Conservation (phyloP, 129 eudicot genomes). For the Escallonia herrerae region DNA sequence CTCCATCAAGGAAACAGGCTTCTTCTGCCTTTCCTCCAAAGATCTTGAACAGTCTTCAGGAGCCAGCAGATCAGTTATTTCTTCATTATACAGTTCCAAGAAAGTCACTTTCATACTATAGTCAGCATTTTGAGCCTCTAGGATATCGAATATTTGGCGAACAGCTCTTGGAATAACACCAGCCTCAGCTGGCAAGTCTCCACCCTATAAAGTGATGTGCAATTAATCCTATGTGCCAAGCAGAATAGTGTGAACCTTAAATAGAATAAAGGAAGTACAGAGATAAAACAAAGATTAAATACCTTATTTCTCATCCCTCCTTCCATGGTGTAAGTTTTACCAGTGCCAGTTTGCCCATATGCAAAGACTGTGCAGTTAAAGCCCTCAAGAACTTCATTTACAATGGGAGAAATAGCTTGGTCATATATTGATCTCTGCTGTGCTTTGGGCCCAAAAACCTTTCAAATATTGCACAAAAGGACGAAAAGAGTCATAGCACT, state of each 20-base stretch:
- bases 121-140: conserved; percentile 80
- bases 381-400: conserved; percentile 75
- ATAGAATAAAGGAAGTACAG: neutral
- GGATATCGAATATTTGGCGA: conserved; percentile 73
- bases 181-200: conserved; percentile 78
- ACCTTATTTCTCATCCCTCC: conserved; percentile 94
- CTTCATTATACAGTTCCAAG: conserved; percentile 83
- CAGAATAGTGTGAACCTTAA: neutral
- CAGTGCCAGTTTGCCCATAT: conserved; percentile 89
- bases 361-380: conserved; percentile 90
- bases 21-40: conserved; percentile 59
- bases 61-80: conserved; percentile 66
- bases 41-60: conserved; percentile 51
- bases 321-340: conserved; percentile 90
- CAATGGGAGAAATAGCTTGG: conserved; percentile 80
- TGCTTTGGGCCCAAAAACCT: conserved; percentile 93
- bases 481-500: neutral
- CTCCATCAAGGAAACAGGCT: conserved; percentile 72
- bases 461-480: neutral
- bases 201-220: conserved; percentile 32
- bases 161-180: conserved; percentile 94
- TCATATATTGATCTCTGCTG: conserved; percentile 81
- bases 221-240: neutral
- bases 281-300: conserved; percentile 1
- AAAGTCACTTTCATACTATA: conserved; percentile 83